These are phyloP conservation scores for Chrysoporthe cubensis DNA, from an alignment of 2,329 filamentous ascomycete species.

Conservation along the genomic window DNA sequence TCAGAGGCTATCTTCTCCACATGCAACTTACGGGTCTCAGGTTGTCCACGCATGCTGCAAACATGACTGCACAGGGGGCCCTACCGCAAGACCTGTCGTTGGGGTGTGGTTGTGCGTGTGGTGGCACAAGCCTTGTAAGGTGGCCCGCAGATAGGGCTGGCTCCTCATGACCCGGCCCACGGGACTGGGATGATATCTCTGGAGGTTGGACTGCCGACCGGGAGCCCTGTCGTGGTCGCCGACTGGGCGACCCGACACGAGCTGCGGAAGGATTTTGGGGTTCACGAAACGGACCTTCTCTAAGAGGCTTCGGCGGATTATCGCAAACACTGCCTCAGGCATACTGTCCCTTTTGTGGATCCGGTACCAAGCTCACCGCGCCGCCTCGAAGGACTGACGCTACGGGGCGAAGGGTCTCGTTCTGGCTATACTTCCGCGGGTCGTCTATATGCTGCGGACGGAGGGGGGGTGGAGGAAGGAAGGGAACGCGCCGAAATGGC, in stretches of 20 bases:
- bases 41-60: not conserved
- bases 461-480: not conserved
- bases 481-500: not conserved
- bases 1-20: not conserved
- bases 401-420: not conserved
- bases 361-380: not conserved
- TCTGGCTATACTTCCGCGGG: not conserved
- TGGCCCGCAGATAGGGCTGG: not conserved
- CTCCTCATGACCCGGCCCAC: not conserved
- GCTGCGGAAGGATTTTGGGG: not conserved
- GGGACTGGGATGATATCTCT: not conserved
- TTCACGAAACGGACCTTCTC: not conserved
- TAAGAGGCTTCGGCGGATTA: not conserved
- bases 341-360: not conserved
- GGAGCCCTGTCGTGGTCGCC: not conserved
- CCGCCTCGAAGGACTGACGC: not conserved
- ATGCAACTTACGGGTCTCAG: not conserved
- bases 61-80: not conserved
- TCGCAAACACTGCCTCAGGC: constrained; percentile 1
- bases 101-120: not conserved
- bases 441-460: not conserved
- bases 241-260: not conserved
- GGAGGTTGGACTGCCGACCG: not conserved
- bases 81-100: not conserved
- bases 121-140: not conserved